Percentiles rank a stretch among this genome's conserved stretches.
phyloP scores from a whole-genome alignment of 2,329 filamentous ascomycete species.

The Ustilaginoidea virens region DNA sequence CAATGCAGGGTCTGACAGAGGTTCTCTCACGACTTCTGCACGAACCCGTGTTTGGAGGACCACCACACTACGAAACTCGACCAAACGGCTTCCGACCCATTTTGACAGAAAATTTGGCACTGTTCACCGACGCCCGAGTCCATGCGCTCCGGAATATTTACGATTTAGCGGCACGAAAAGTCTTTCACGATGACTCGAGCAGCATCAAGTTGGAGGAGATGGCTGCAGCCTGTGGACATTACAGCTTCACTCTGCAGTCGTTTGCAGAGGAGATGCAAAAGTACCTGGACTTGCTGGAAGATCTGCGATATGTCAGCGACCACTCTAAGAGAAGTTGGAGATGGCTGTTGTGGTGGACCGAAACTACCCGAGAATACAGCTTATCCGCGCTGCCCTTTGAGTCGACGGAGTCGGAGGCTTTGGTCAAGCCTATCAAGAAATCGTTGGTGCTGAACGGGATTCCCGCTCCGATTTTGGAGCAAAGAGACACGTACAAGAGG shows the following conservation, averaged over 20 bases:
- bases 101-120: slow-evolving; percentile 54
- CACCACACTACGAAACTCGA: slow-evolving; percentile 30
- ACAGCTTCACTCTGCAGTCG: slow-evolving; percentile 73
- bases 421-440: slow-evolving; percentile 26
- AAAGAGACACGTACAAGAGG: slow-evolving; percentile 33
- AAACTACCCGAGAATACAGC: slow-evolving; percentile 1
- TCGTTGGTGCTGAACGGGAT: slow-evolving; percentile 33
- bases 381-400: slow-evolving; percentile 10
- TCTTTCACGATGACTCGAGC: slow-evolving; percentile 48
- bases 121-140: slow-evolving; percentile 58
- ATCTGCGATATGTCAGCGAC: slow-evolving; percentile 55
- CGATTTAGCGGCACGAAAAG: slow-evolving; percentile 49
- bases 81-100: slow-evolving; percentile 59
- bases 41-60: slow-evolving; percentile 54
- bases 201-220: slow-evolving; percentile 87
- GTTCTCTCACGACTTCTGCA: slow-evolving; percentile 71
- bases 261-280: slow-evolving; percentile 75
- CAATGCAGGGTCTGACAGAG: slow-evolving; percentile 78
- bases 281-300: slow-evolving; percentile 66
- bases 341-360: slow-evolving; percentile 63
- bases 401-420: slow-evolving; percentile 18
- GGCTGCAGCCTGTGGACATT: slow-evolving; percentile 81
- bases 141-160: slow-evolving; percentile 64
- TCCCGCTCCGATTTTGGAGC: slow-evolving; percentile 29
- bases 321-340: slow-evolving; percentile 50